Base-by-base conservation (phyloP, 805 yeast species). In the Zygosaccharomyces rouxii region DNA sequence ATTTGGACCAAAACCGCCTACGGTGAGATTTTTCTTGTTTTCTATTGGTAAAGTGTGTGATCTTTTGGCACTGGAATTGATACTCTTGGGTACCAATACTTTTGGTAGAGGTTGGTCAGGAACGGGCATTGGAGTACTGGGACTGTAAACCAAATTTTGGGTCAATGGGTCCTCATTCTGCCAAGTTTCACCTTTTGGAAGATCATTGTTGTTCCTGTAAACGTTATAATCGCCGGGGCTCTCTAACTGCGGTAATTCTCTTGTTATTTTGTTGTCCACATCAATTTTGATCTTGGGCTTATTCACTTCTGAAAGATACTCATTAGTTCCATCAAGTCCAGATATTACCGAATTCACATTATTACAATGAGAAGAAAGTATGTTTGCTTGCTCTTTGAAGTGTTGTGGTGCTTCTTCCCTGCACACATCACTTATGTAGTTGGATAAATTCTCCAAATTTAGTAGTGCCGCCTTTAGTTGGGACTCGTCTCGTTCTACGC, bases 51-150 rank as follows among this genome's bases (percentile, higher is more conserved):
- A 14, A 3, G 55, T 53, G n/a, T 41, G 38, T 3, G 57, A 43
- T 14, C 59, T 47, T 33, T 52, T 57, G 4, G 53, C 42, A 9
- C 53, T 54, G 0, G 65, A 55, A 26, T 61, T 61, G 9, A 61
- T 50, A 41, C 63, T 58, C 37, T 60, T 58, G 0, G 66, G 63
- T 22, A 57, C 46, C 7, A 62, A 38, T 5, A 62, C 66, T 40
- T 54, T 59, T 6, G 63, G 54, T 19, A 57, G 37, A 1, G 66
- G 64, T 29, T 55, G 63, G 39, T 61, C 65, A 18, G 65, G 65
- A 3, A 61, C 54, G 1, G 65, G 65, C 7, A 61, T 56, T 1
- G 65, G 65, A 1, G 65, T 61, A 28, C 55, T 54, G 2, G 65
- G 65, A 30, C 18, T 54, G 16, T 44, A 42, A 7, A 47, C 45